A percentile compares a stretch with the other conserved stretches of the same genome.
These are phyloP conservation scores for Rhododendron williamsianum DNA, from an alignment of 148 eudicot species.

Conservation along the genomic window DNA sequence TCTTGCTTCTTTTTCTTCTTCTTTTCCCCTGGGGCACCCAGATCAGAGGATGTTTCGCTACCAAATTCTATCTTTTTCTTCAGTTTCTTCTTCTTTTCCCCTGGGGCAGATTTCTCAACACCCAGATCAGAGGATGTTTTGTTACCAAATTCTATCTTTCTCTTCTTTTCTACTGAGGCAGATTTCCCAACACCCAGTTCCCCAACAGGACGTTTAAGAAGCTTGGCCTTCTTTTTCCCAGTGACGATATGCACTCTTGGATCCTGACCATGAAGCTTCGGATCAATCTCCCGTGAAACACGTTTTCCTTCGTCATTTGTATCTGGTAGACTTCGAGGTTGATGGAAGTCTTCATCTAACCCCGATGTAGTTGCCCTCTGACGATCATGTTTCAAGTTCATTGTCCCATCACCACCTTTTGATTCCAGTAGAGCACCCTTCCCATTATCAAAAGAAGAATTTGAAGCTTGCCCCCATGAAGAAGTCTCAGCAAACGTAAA, in stretches of 20 bases:
- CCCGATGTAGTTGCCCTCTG: neutral
- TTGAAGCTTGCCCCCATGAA: conserved; percentile 2
- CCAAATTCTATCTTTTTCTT: conserved; percentile 27
- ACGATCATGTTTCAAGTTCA: neutral
- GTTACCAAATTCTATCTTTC: conserved; percentile 26
- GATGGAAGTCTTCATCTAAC: neutral
- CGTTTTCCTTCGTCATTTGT: neutral
- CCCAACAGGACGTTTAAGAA: conserved; percentile 34
- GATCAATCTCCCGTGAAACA: neutral
- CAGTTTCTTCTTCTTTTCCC: conserved; percentile 42
- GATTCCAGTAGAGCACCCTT: neutral
- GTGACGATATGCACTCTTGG: neutral
- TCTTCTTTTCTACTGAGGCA: conserved; percentile 31
- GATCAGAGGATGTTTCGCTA: conserved; percentile 35
- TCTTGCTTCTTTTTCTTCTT: neutral
- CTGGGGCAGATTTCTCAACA: conserved; percentile 27
- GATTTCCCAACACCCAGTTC: conserved; percentile 36
- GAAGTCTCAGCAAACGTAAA: neutral
- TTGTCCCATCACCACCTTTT: neutral
- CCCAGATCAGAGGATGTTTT: conserved; percentile 37
- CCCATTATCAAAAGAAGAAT: neutral
- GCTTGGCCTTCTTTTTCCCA: conserved; percentile 41
- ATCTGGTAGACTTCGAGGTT: neutral
- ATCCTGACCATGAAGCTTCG: conserved; percentile 16
- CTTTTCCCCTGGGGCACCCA: conserved; percentile 23